Evolutionary conservation across 2,329 filamentous ascomycete genomes (phyloP).

Genomic region (Colletotrichum destructivum): DNA sequence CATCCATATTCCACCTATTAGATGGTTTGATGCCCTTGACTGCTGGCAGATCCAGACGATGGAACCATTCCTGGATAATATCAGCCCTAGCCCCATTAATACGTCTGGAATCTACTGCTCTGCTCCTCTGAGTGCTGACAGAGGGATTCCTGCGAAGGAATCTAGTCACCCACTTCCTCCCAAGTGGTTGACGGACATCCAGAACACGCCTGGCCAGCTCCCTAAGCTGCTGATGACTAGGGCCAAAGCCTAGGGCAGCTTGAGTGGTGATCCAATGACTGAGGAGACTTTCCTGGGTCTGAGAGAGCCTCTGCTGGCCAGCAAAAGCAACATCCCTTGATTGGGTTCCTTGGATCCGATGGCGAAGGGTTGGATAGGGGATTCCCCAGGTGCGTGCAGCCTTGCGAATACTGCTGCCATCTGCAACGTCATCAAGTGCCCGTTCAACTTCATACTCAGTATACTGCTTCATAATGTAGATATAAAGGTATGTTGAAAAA

Average conservation of each 20-base stretch:
- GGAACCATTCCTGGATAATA: background rate
- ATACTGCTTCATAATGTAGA: no score
- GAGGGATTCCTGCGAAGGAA: background rate
- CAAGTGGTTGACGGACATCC: background rate
- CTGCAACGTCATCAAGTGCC: no score
- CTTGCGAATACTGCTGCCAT: no score
- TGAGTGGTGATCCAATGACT: conserved; percentile 27
- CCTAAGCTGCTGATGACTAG: conserved; percentile 24
- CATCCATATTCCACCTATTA: no score
- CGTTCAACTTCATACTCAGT: no score
- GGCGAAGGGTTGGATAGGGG: no score
- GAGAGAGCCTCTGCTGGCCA: no score
- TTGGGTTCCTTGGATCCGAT: no score
- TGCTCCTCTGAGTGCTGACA: background rate
- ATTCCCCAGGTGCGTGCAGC: no score
- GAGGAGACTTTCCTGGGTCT: conserved; percentile 24
- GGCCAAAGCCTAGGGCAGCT: conserved; percentile 28
- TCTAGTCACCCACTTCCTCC: background rate
- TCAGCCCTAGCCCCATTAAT: background rate
- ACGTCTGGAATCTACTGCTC: background rate
- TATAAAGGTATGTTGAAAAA: no score
- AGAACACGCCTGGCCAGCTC: conserved; percentile 24
- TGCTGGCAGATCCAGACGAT: background rate
- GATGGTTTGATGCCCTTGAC: background rate
- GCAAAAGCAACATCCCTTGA: no score